Base-by-base conservation (phyloP, 805 yeast genomes). In the Babjeviella inositovora region DNA sequence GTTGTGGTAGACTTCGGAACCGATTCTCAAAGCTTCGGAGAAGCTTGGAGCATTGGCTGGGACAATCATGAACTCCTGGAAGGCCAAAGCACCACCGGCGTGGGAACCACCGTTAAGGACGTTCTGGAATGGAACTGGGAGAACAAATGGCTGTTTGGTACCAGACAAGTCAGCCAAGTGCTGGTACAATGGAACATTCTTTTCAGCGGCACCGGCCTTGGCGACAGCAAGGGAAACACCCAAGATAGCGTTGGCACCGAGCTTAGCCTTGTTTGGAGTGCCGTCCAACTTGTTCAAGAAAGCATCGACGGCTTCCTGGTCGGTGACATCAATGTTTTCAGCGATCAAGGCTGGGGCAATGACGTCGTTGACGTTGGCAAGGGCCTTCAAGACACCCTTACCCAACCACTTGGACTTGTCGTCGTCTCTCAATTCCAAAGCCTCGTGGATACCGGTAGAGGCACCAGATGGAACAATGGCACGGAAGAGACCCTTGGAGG, bases 381-480 rank as follows among this genome's bases (percentile, higher is more conserved):
- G 94, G 41, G 98, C 98, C 62, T 82, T 84, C 53, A 70, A 50
- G 39, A 87, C 98, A 77, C 97, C 98, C 74, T 87, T 90, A 55
- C 98, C 98, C 51, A 71, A 66, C 98, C 98, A 87, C 62, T 81
- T 80, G 52, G 90, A 61, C 64, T 82, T 80, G 71, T 90, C 98
- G 45, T 81, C 90, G 54, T 87, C 98, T 70, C 98, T 84, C 59
- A 87, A 71, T 69, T 87, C 98, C 43, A 85, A 64, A 43, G 98
- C 98, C 70, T 90, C 98, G 62, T 82, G 93, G 57, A 79, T 57
- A 75, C 98, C 98, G 35, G 98, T 90, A 49, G 97, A 87, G 39
- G 98, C 98, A 65, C 98, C 98, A 38, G 96, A 84, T 57, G 98
- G 98, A 34, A 90, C 98, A 51, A 87, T 85, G 40, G 97, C 71